phyloP scores from a whole-genome alignment of 768 basidiomycete genomes.

The Pisolithus microcarpus region DNA sequence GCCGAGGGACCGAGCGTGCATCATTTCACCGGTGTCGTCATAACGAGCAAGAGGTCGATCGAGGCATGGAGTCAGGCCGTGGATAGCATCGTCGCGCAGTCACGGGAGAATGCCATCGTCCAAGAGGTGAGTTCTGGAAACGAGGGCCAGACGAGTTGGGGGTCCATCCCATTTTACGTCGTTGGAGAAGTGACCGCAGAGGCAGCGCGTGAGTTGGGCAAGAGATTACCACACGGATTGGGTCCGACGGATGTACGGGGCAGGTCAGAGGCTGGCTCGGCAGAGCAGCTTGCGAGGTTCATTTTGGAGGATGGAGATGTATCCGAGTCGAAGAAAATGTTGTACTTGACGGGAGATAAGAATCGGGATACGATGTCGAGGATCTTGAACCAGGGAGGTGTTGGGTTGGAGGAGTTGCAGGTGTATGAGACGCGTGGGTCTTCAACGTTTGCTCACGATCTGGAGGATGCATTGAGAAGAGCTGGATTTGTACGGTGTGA shows the following conservation, averaged over 20 bases:
- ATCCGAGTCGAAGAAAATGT: conserved; percentile 24
- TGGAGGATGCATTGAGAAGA: conserved; percentile 29
- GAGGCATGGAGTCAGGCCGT: conserved; percentile 58
- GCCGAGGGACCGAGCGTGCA: conserved; percentile 27
- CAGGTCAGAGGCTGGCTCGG: conserved; percentile 50
- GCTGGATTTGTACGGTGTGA: conserved; percentile 11
- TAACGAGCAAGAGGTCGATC: too few relatives aligned
- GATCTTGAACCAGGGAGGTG: conserved; percentile 39
- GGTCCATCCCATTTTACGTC: conserved; percentile 62
- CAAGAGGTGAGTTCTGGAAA: conserved; percentile 11
- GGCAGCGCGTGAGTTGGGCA: conserved; percentile 32
- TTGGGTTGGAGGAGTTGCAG: conserved; percentile 45
- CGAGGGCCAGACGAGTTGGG: conserved; percentile 37
- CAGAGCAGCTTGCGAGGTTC: conserved; percentile 58
- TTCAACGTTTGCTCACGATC: conserved; percentile 38
- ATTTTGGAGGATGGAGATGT: conserved; percentile 37
- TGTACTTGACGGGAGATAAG: conserved; percentile 87
- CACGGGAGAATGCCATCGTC: not conserved
- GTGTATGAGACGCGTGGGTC: conserved; percentile 68
- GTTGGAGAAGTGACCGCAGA: conserved; percentile 64
- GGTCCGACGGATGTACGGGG: conserved; percentile 36
- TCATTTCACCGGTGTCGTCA: conserved; percentile 50
- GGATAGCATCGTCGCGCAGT: conserved; percentile 8
- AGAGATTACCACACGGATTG: conserved; percentile 31
- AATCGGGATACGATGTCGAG: conserved; percentile 60